phyloP scores from a whole-genome alignment of 1,139 yeast genomes.

The Candida labiduridarum region DNA sequence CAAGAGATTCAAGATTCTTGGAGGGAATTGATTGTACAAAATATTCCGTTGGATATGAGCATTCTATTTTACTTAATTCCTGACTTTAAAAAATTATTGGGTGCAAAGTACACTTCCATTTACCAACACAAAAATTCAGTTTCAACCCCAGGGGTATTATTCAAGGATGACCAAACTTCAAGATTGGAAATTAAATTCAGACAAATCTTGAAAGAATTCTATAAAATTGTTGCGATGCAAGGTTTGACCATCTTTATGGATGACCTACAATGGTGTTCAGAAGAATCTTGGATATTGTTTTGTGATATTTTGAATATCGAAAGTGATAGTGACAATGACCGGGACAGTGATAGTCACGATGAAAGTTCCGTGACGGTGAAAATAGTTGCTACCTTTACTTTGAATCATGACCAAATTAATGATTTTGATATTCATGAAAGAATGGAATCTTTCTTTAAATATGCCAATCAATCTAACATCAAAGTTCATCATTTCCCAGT shows the following conservation, averaged over 20 bases:
- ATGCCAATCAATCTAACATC: constrained; percentile 11
- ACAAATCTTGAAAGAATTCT: constrained; percentile 45
- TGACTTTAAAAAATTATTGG: constrained; percentile 46
- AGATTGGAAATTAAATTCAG: constrained; percentile 45
- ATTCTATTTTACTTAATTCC: constrained; percentile 48
- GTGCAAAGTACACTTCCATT: constrained; percentile 39
- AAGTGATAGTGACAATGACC: constrained; percentile 6
- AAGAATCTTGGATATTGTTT: constrained; percentile 30
- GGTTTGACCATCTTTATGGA: constrained; percentile 52
- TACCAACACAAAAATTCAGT: constrained; percentile 14
- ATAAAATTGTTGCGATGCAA: constrained; percentile 42
- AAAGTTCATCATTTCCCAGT: constrained; percentile 8
- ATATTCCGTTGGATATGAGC: constrained; percentile 46
- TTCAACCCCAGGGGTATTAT: constrained; percentile 8
- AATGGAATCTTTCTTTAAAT: constrained; percentile 7
- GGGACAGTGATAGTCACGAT: not conserved
- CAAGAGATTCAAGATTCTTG: constrained; percentile 40
- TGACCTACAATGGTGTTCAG: constrained; percentile 50
- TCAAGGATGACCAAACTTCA: constrained; percentile 22
- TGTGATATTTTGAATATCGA: constrained; percentile 29
- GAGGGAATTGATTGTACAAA: constrained; percentile 44
- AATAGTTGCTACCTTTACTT: constrained; percentile 12
- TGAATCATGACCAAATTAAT: constrained; percentile 13
- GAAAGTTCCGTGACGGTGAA: constrained; percentile 8
- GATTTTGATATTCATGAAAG: constrained; percentile 6